These are phyloP conservation scores for Phaeosphaeria sp. DNA, from an alignment of 2,329 filamentous ascomycete genomes.

Conservation along the genomic window DNA sequence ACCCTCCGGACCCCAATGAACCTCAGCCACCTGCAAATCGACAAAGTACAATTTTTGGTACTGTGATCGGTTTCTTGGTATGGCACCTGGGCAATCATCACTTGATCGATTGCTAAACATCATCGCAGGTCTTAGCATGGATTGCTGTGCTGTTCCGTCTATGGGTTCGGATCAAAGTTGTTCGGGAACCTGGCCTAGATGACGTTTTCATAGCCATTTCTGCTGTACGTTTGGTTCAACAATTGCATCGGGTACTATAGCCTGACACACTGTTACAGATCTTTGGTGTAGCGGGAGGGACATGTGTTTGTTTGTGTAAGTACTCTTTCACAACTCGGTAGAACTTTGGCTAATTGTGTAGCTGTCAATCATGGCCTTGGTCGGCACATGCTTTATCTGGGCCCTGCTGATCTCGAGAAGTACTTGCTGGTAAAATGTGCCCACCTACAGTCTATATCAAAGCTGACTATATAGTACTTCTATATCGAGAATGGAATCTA, in stretches of 20 bases:
- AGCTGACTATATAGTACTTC: conserved; percentile 23
- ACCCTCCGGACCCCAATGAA: conserved; percentile 36
- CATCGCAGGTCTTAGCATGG: conserved; percentile 31
- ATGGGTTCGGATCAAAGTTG: conserved; percentile 33
- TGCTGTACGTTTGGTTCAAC: conserved; percentile 22
- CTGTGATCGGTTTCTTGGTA: conserved; percentile 37
- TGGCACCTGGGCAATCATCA: background rate
- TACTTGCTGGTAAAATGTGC: conserved; percentile 23
- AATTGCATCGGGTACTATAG: background rate
- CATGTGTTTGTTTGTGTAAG: conserved; percentile 33
- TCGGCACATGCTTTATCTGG: conserved; percentile 39
- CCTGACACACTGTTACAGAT: conserved; percentile 20
- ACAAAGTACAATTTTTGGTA: conserved; percentile 32
- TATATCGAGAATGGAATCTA: conserved; percentile 39
- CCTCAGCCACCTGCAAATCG: conserved; percentile 35
- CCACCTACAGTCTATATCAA: background rate
- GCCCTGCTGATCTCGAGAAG: conserved; percentile 6
- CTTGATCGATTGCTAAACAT: conserved; percentile 11
- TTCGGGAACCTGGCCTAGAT: conserved; percentile 46
- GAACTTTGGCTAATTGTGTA: conserved; percentile 17
- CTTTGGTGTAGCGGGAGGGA: conserved; percentile 32
- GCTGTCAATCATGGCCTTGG: conserved; percentile 42
- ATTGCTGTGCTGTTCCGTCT: conserved; percentile 35
- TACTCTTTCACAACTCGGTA: background rate
- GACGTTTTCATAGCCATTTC: conserved; percentile 41